Evolutionary conservation across 441 rosid genomes (phyloP).

Genomic region (Jatropha podagrica): DNA sequence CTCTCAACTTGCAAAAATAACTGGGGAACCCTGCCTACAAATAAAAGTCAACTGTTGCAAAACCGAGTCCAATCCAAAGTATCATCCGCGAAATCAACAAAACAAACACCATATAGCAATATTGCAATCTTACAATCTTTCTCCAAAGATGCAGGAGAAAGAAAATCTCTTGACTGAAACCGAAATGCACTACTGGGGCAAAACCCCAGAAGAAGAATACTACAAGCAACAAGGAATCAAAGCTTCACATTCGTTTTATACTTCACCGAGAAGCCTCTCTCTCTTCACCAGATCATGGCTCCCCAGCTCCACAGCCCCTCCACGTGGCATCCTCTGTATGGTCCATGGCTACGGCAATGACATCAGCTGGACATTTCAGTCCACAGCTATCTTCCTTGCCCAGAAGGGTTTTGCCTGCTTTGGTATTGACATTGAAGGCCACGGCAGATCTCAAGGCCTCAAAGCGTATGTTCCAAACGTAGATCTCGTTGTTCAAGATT

Average conservation of each 20-base stretch:
- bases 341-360: constrained; percentile 90
- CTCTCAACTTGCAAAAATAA: background rate
- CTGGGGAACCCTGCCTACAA: background rate
- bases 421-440: constrained; percentile 77
- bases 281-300: constrained; percentile 69
- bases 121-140: background rate
- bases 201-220: constrained; percentile 57
- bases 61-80: background rate
- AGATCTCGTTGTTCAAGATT: constrained; percentile 66
- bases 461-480: constrained; percentile 66
- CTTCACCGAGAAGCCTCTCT: constrained; percentile 69
- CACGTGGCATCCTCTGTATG: constrained; percentile 67
- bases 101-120: background rate
- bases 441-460: constrained; percentile 75
- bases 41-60: background rate
- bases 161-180: constrained; percentile 9
- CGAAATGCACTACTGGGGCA: constrained; percentile 64
- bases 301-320: constrained; percentile 33
- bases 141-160: constrained; percentile 15
- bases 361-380: constrained; percentile 82
- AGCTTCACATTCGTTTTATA: constrained; percentile 55
- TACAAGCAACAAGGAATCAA: constrained; percentile 56
- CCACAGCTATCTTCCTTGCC: constrained; percentile 72
- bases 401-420: constrained; percentile 79
- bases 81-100: background rate